A percentile compares a stretch with the other conserved stretches of the same genome.
phyloP scores from a whole-genome alignment of 805 yeast species.

The Tetrapisispora namnaoensis region DNA sequence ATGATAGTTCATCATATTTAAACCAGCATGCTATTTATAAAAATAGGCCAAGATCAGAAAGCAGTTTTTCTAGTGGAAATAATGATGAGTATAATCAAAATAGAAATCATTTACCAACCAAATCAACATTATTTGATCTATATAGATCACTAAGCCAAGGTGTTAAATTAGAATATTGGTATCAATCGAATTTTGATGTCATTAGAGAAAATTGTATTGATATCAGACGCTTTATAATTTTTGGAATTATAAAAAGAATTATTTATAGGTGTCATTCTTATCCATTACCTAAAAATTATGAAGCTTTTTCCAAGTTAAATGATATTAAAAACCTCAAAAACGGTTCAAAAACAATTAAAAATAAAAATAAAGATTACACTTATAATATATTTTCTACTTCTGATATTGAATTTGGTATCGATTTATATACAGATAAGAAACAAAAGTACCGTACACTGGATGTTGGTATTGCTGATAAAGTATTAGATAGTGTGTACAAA shows the following conservation, averaged over 20 bases:
- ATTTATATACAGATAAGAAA: background rate
- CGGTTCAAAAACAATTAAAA: conserved; percentile 3
- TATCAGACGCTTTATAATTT: conserved; percentile 71
- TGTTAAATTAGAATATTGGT: conserved; percentile 73
- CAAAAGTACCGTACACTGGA: conserved; percentile 4
- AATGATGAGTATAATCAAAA: conserved; percentile 3
- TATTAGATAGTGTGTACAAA: conserved; percentile 21
- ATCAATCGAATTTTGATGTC: conserved; percentile 46
- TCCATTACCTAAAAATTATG: conserved; percentile 42
- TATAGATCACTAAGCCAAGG: conserved; percentile 76
- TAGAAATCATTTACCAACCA: conserved; percentile 40
- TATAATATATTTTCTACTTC: conserved; percentile 25
- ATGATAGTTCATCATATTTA: conserved; percentile 6
- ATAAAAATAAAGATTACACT: conserved; percentile 2
- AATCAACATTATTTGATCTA: conserved; percentile 56
- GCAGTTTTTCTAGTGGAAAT: conserved; percentile 11
- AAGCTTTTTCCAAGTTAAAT: conserved; percentile 8
- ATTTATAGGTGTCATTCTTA: conserved; percentile 72
- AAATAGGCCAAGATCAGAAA: conserved; percentile 11
- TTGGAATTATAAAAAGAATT: conserved; percentile 75
- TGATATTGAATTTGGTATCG: conserved; percentile 21
- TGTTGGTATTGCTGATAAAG: conserved; percentile 23
- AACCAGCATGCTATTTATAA: background rate
- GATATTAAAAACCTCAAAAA: conserved; percentile 10
- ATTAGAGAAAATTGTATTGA: conserved; percentile 53